Evolutionary conservation across 2,329 filamentous ascomycete genomes (phyloP).

Genomic region (Blumeria graminis): DNA sequence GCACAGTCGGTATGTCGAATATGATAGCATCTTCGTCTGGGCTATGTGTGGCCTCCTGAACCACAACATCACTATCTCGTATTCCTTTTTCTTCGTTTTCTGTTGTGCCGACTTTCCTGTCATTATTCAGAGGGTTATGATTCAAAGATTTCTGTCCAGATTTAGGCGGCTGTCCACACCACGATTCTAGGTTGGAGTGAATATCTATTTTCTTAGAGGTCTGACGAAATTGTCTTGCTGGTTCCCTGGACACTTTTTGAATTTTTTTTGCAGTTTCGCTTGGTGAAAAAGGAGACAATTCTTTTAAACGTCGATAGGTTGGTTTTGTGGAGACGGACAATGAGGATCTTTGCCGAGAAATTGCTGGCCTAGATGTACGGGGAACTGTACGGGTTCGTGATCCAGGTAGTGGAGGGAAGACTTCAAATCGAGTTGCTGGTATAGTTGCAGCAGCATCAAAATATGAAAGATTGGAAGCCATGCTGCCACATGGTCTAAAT

Average conservation of each 20-base stretch:
- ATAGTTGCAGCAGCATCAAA: constrained; percentile 21
- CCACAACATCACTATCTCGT: constrained; percentile 8
- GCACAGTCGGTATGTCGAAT: constrained; percentile 11
- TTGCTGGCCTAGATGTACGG: constrained; percentile 4
- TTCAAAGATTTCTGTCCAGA: constrained; percentile 5
- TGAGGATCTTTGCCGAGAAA: constrained; percentile 6
- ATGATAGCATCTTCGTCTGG: constrained; percentile 8
- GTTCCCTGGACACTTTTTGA: too few relatives aligned
- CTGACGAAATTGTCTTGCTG: too few relatives aligned
- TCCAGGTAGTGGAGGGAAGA: constrained; percentile 40
- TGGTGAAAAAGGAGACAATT: constrained; percentile 9
- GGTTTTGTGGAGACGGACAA: constrained; percentile 6
- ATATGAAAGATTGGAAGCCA: constrained; percentile 9
- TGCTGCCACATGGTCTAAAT: constrained; percentile 8
- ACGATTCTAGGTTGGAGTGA: too few relatives aligned
- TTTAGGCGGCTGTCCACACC: constrained; percentile 33
- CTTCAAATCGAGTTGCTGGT: constrained; percentile 47
- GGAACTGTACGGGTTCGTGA: constrained; percentile 5
- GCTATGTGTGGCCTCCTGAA: constrained; percentile 4
- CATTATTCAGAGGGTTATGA: constrained; percentile 13
- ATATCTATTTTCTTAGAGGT: too few relatives aligned
- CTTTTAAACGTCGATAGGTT: constrained; percentile 9
- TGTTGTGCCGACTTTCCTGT: not conserved
- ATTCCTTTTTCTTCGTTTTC: too few relatives aligned
- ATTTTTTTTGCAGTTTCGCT: not conserved